A percentile compares a stretch with the other conserved stretches of the same genome.
Evolutionary conservation across 2,329 filamentous ascomycete species (phyloP).

Genomic region (Aspergillus ochraceus): DNA sequence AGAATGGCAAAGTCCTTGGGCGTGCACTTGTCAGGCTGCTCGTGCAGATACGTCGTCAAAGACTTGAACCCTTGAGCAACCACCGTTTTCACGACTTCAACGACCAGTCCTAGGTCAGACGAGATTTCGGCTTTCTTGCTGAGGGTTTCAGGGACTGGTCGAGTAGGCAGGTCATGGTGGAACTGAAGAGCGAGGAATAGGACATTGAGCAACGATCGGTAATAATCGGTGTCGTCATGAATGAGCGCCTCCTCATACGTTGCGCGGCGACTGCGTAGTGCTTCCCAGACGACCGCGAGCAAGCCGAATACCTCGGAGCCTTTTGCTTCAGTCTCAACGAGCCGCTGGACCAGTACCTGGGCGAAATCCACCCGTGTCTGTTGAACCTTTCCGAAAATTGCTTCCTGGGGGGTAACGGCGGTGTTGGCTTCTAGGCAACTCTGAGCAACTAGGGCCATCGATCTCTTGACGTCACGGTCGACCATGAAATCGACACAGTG

Average conservation of each 20-base stretch:
- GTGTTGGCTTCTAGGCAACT: conserved; percentile 80
- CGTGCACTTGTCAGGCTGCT: conserved; percentile 62
- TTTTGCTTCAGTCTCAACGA: conserved; percentile 60
- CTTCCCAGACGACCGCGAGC: conserved; percentile 60
- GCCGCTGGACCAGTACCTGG: conserved; percentile 76
- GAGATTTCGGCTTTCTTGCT: conserved; percentile 39
- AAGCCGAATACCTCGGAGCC: conserved; percentile 55
- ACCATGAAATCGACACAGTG: conserved; percentile 65
- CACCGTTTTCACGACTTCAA: conserved; percentile 77
- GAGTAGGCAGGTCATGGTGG: conserved; percentile 39
- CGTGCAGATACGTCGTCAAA: conserved; percentile 78
- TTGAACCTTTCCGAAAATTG: conserved; percentile 77
- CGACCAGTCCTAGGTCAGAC: conserved; percentile 58
- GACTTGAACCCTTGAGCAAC: conserved; percentile 81
- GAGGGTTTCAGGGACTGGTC: conserved; percentile 34
- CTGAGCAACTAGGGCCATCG: conserved; percentile 72
- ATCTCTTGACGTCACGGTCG: conserved; percentile 60
- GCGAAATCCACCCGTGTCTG: conserved; percentile 77
- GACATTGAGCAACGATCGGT: conserved; percentile 78
- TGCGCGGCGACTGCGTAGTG: conserved; percentile 54
- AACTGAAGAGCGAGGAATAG: conserved; percentile 76
- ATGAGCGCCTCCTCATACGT: conserved; percentile 62
- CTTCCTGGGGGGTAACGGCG: conserved; percentile 68
- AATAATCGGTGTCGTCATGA: conserved; percentile 65
- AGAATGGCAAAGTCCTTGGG: conserved; percentile 84